Evolutionary conservation across 257 asterid genomes (phyloP).

Genomic region (Solanum etuberosum): DNA sequence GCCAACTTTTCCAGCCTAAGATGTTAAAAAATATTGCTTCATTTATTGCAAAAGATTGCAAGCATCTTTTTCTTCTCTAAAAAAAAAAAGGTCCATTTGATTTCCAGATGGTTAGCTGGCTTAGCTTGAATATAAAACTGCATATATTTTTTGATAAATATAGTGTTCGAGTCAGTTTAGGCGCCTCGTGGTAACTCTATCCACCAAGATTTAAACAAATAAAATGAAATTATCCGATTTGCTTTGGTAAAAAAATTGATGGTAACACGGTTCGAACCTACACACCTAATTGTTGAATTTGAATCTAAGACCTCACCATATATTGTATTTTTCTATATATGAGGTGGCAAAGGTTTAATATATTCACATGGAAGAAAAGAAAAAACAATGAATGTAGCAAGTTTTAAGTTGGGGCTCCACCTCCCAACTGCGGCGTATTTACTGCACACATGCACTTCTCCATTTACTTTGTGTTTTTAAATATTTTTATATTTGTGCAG

Average conservation of each 20-base stretch:
- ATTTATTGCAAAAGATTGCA: neutral
- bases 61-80: neutral
- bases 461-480: neutral
- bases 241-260: neutral
- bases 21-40: neutral
- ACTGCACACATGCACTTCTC: neutral
- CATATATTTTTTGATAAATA: neutral
- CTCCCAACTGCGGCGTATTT: neutral
- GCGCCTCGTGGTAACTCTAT: neutral
- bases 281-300: neutral
- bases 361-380: neutral
- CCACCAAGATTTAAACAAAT: neutral
- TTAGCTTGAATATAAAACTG: neutral
- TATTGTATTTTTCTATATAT: neutral
- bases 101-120: neutral
- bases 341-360: neutral
- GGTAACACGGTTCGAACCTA: neutral
- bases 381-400: neutral
- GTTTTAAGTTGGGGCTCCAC: neutral
- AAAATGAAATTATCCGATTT: rapidly evolving
- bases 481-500: neutral
- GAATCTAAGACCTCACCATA: neutral
- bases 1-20: neutral
- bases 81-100: neutral
- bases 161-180: neutral